Percentiles rank a stretch among this genome's conserved stretches.
Conservation (phyloP, 2,329 filamentous ascomycete genomes). For the Zymoseptoria passerinii region DNA sequence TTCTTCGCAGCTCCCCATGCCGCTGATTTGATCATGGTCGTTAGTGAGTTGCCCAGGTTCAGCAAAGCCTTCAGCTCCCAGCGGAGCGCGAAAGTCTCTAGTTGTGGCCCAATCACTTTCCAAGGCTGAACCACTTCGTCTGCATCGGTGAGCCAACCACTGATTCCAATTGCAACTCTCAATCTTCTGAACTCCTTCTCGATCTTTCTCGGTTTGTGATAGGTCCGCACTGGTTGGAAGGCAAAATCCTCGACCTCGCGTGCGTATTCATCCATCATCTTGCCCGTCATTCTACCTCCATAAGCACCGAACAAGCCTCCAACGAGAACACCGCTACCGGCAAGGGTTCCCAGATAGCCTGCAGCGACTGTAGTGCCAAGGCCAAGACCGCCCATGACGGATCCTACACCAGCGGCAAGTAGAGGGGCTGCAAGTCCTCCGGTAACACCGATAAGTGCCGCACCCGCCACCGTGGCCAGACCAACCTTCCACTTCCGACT, state of each 20-base stretch:
- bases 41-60: constrained; percentile 69
- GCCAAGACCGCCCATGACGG: constrained; percentile 67
- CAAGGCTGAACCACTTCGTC: constrained; percentile 70
- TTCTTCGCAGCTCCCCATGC: constrained; percentile 71
- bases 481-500: constrained; percentile 72
- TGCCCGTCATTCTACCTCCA: constrained; percentile 69
- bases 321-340: constrained; percentile 69
- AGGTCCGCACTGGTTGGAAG: constrained; percentile 63
- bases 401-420: constrained; percentile 69
- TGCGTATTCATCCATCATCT: constrained; percentile 82
- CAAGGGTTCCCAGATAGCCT: constrained; percentile 68
- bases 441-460: constrained; percentile 75
- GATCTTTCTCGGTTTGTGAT: constrained; percentile 46
- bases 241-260: constrained; percentile 83
- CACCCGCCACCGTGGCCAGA: constrained; percentile 77
- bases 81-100: constrained; percentile 71
- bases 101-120: constrained; percentile 63
- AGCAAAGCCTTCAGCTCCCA: constrained; percentile 74
- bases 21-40: constrained; percentile 65
- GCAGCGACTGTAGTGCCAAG: constrained; percentile 67
- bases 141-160: constrained; percentile 68
- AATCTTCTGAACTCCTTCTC: constrained; percentile 46
- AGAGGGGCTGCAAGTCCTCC: constrained; percentile 71
- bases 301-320: constrained; percentile 90
- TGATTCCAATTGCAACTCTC: constrained; percentile 73